Percentiles rank a stretch among this genome's conserved stretches.
Conservation (phyloP, 495 filamentous ascomycete species). For the Penicillium longicatenatum region DNA sequence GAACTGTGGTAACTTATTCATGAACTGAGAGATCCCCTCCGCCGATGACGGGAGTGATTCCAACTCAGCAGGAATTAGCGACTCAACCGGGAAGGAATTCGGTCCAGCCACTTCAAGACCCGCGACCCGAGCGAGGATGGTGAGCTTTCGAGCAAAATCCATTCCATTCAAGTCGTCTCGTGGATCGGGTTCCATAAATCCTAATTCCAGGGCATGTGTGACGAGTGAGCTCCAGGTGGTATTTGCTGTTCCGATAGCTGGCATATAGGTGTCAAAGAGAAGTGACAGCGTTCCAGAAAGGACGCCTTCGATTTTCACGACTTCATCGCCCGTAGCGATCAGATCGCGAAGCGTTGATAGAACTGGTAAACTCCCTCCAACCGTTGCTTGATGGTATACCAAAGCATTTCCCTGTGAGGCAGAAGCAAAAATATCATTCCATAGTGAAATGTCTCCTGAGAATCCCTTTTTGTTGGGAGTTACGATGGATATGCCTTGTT, state of each 20-base stretch:
- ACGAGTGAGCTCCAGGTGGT: slow-evolving; percentile 83
- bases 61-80: slow-evolving; percentile 78
- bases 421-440: slow-evolving; percentile 74
- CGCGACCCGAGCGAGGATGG: slow-evolving; percentile 81
- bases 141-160: slow-evolving; percentile 91
- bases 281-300: slow-evolving; percentile 89
- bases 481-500: slow-evolving; percentile 77
- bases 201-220: slow-evolving; percentile 80
- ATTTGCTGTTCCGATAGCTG: slow-evolving; percentile 52
- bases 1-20: slow-evolving; percentile 68
- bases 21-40: slow-evolving; percentile 64
- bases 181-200: slow-evolving; percentile 93
- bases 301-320: slow-evolving; percentile 86
- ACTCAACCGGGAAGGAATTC: slow-evolving; percentile 83
- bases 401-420: slow-evolving; percentile 63
- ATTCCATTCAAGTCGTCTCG: slow-evolving; percentile 92
- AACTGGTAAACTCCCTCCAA: slow-evolving; percentile 86
- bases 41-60: slow-evolving; percentile 63
- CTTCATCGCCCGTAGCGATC: slow-evolving; percentile 80
- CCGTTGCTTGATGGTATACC: slow-evolving; percentile 88
- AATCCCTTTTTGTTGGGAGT: slow-evolving; percentile 98
- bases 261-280: slow-evolving; percentile 31
- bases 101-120: slow-evolving; percentile 75
- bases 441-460: slow-evolving; percentile 69
- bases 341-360: slow-evolving; percentile 87